Conservation (phyloP, 192 early-diverging fungal species). For the Backusella luteola region DNA sequence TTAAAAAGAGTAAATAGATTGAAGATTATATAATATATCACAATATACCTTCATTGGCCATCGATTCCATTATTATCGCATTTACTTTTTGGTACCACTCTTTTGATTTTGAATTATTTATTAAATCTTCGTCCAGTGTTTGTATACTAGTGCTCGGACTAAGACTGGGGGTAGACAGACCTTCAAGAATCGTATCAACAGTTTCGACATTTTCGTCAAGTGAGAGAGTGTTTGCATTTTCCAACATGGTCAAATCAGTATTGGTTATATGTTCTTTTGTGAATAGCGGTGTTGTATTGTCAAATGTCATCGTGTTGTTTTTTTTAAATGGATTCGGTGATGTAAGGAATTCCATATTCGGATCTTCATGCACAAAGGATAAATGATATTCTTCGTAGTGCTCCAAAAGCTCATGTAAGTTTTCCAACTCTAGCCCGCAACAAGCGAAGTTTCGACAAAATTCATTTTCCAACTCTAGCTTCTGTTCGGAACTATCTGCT, state of each 20-base stretch:
- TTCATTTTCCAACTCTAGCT: slow-evolving; percentile 70
- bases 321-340: not conserved
- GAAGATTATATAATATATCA: not conserved
- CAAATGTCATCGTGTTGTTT: not conserved
- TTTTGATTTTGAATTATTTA: not conserved
- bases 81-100: not conserved
- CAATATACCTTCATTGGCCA: not conserved
- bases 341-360: not conserved
- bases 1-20: not conserved
- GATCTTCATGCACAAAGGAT: not conserved
- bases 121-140: not conserved
- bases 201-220: not conserved
- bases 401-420: slow-evolving; percentile 90
- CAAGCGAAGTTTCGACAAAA: slow-evolving; percentile 94
- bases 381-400: slow-evolving; percentile 95
- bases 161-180: not conserved
- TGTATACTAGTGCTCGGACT: slow-evolving; percentile 5
- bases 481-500: not conserved
- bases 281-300: not conserved
- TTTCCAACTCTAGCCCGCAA: slow-evolving; percentile 81
- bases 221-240: slow-evolving; percentile 5
- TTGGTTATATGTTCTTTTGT: slow-evolving; percentile 1
- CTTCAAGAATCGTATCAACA: not conserved
- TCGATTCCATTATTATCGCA: not conserved
- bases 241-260: not conserved